phyloP scores from a whole-genome alignment of 805 yeast species.

The Helenozyma rhizophorensis region DNA sequence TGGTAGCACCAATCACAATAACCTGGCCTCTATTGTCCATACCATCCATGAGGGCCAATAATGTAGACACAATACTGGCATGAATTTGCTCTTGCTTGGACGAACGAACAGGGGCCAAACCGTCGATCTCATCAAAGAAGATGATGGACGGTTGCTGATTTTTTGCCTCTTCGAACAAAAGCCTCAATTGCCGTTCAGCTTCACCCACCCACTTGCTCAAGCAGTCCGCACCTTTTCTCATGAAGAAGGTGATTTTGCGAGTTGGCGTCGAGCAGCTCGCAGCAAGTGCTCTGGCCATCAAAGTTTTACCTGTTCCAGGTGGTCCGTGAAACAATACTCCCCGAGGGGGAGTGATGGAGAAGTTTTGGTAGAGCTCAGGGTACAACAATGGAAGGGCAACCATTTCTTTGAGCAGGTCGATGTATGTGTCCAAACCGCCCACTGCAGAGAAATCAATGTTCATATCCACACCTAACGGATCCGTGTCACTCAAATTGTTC shows the following conservation, averaged over 20 bases:
- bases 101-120: constrained; percentile 95
- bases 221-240: constrained; percentile 98
- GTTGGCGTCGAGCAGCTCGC: constrained; percentile 87
- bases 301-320: constrained; percentile 97
- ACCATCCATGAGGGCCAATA: constrained; percentile 96
- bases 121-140: constrained; percentile 97
- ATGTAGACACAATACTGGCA: constrained; percentile 92
- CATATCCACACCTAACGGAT: constrained; percentile 89
- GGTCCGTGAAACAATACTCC: constrained; percentile 98
- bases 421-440: constrained; percentile 90
- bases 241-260: constrained; percentile 87
- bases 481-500: constrained; percentile 76
- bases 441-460: constrained; percentile 78
- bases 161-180: constrained; percentile 92
- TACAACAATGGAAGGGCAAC: constrained; percentile 87
- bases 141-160: constrained; percentile 94
- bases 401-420: constrained; percentile 94
- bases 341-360: constrained; percentile 91
- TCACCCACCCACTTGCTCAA: constrained; percentile 99
- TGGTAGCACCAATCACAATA: constrained; percentile 96
- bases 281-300: constrained; percentile 96
- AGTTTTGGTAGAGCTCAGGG: constrained; percentile 88
- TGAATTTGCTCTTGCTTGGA: constrained; percentile 98
- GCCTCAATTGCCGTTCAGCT: constrained; percentile 89
- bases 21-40: constrained; percentile 99